Percentiles rank a stretch among this genome's conserved stretches.
These are phyloP conservation scores for Aspergillus incahuasiensis DNA, from an alignment of 495 filamentous ascomycete genomes.

Conservation along the genomic window DNA sequence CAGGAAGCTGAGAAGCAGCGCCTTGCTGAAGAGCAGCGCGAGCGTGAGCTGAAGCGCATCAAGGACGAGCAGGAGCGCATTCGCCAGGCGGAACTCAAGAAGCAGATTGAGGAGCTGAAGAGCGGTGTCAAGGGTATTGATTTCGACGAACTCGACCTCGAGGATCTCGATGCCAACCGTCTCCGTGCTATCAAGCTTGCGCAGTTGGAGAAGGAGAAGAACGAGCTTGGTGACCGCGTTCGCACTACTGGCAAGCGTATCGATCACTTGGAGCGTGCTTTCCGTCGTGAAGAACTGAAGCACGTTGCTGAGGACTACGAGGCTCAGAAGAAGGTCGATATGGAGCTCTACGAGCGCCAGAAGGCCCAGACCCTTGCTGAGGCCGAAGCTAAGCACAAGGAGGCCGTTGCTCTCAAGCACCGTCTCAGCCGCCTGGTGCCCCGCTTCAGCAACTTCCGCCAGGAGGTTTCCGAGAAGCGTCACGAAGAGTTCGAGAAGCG, in stretches of 20 bases:
- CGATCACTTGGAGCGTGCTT: constrained; percentile 95
- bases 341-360: constrained; percentile 71
- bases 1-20: constrained; percentile 84
- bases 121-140: constrained; percentile 79
- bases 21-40: constrained; percentile 81
- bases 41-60: constrained; percentile 83
- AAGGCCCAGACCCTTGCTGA: constrained; percentile 74
- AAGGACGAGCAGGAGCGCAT: constrained; percentile 88
- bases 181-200: constrained; percentile 91
- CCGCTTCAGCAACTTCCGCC: constrained; percentile 74
- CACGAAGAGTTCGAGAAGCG: constrained; percentile 95
- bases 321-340: constrained; percentile 72
- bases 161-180: constrained; percentile 81
- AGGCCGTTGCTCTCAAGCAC: constrained; percentile 88
- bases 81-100: constrained; percentile 88
- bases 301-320: constrained; percentile 84
- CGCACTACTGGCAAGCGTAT: constrained; percentile 91
- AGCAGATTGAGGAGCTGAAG: constrained; percentile 92
- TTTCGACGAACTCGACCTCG: constrained; percentile 67
- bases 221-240: constrained; percentile 81
- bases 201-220: constrained; percentile 96
- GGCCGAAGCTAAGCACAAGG: constrained; percentile 80
- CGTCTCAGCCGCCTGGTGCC: constrained; percentile 77
- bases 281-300: constrained; percentile 91
- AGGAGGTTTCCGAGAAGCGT: constrained; percentile 74